These are phyloP conservation scores for Sporothrix brasiliensis DNA, from an alignment of 2,329 filamentous ascomycete genomes.

Conservation along the genomic window DNA sequence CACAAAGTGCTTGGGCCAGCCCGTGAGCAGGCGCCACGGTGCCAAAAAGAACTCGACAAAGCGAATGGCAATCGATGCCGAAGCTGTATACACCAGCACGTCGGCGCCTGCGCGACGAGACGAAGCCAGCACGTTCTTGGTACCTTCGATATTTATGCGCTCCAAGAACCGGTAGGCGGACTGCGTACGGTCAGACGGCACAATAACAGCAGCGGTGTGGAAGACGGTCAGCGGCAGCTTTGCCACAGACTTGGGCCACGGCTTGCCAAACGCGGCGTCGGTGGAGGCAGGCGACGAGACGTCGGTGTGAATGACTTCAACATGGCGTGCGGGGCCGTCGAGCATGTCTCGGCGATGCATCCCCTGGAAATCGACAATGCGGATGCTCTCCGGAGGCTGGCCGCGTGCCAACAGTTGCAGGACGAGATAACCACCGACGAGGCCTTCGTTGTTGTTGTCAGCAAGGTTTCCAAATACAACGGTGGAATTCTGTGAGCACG, in stretches of 20 bases:
- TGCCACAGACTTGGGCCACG: conserved; percentile 47
- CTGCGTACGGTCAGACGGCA: conserved; percentile 48
- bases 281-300: conserved; percentile 48
- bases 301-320: conserved; percentile 50
- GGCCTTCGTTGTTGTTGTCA: conserved; percentile 29
- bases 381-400: conserved; percentile 50
- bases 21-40: conserved; percentile 45
- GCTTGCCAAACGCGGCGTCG: conserved; percentile 47
- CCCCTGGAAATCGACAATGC: conserved; percentile 51
- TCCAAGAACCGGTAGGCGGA: conserved; percentile 46
- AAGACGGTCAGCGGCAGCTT: conserved; percentile 54
- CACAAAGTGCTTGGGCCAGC: conserved; percentile 44
- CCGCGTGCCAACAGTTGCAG: conserved; percentile 53
- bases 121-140: conserved; percentile 49
- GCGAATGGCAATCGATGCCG: conserved; percentile 49
- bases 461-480: neutral
- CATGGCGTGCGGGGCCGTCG: conserved; percentile 41
- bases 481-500: neutral
- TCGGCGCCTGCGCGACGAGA: conserved; percentile 48
- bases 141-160: conserved; percentile 53
- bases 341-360: conserved; percentile 48
- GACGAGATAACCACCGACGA: conserved; percentile 54
- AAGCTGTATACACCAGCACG: conserved; percentile 53
- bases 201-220: conserved; percentile 54
- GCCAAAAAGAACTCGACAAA: conserved; percentile 46